These are phyloP conservation scores for Lachnellula subtilissima DNA, from an alignment of 2,329 filamentous ascomycete species.

Conservation along the genomic window DNA sequence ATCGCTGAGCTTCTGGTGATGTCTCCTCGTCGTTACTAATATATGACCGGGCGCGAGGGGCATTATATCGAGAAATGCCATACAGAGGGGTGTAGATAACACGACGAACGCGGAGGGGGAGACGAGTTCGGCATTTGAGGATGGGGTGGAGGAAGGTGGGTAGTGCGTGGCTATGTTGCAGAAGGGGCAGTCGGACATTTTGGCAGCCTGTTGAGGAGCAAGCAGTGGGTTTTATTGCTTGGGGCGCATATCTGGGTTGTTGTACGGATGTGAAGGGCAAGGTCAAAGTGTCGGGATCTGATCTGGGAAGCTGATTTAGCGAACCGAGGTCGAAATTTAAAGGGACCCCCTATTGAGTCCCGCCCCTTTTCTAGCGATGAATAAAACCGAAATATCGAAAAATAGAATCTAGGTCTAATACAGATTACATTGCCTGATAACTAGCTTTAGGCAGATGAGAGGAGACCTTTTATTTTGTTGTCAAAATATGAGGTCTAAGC, in stretches of 20 bases:
- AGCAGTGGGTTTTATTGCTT: conserved; percentile 8
- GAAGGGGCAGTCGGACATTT: conserved; percentile 48
- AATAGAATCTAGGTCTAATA: too few species aligned
- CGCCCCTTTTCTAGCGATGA: not conserved
- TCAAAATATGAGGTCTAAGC: too few species aligned
- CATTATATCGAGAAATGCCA: conserved; percentile 92
- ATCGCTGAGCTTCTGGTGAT: conserved; percentile 74
- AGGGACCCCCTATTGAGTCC: not conserved
- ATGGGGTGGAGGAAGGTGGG: conserved; percentile 29
- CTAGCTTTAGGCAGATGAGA: too few species aligned
- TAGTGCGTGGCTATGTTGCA: conserved; percentile 53
- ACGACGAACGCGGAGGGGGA: conserved; percentile 53
- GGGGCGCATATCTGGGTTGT: conserved; percentile 8
- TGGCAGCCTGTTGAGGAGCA: not conserved
- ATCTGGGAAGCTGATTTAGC: not conserved
- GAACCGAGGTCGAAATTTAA: conserved; percentile 9
- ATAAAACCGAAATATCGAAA: not conserved
- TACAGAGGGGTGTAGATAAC: conserved; percentile 68
- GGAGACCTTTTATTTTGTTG: too few species aligned
- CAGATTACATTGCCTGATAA: too few species aligned
- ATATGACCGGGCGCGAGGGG: conserved; percentile 81
- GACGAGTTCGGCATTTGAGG: conserved; percentile 40
- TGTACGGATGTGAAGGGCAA: not conserved
- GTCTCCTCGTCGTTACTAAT: conserved; percentile 71
- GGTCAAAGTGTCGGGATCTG: not conserved